Evolutionary conservation across 148 eudicot genomes (phyloP).

Genomic region (Chenopodium quinoa): DNA sequence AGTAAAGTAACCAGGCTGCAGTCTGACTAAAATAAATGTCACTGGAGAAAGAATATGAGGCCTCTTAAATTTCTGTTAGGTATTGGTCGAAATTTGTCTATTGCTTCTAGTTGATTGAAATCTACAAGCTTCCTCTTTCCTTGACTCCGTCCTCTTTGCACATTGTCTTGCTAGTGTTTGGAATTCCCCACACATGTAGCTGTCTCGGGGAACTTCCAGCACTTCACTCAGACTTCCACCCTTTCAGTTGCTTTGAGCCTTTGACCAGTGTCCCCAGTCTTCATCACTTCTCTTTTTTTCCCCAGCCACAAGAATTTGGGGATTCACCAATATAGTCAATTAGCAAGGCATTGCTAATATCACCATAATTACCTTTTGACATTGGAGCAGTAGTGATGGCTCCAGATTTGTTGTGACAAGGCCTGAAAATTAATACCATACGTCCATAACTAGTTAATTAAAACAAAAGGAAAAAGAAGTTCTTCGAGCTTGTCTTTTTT

Average conservation of each 20-base stretch:
- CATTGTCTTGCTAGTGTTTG: neutral
- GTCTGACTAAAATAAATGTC: neutral
- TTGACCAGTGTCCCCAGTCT: neutral
- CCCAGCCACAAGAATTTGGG: neutral
- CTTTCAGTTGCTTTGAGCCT: neutral
- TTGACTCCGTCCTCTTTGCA: neutral
- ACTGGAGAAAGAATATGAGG: neutral
- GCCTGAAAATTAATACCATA: too few relatives aligned
- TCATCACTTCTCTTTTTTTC: too few relatives aligned
- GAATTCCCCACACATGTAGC: neutral
- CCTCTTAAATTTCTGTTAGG: neutral
- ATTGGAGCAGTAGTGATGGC: neutral
- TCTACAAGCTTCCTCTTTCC: neutral
- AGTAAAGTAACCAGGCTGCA: neutral
- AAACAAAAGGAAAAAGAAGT: neutral
- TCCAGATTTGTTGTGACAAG: neutral
- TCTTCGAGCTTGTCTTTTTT: neutral
- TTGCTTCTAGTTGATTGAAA: neutral
- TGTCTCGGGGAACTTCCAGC: neutral
- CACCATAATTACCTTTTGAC: neutral
- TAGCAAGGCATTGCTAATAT: neutral
- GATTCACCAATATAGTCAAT: neutral
- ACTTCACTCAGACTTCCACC: neutral
- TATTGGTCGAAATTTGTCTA: neutral
- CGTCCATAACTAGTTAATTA: too few relatives aligned